phyloP scores from a whole-genome alignment of 2,329 filamentous ascomycete species.

The Exophiala dermatitidis region DNA sequence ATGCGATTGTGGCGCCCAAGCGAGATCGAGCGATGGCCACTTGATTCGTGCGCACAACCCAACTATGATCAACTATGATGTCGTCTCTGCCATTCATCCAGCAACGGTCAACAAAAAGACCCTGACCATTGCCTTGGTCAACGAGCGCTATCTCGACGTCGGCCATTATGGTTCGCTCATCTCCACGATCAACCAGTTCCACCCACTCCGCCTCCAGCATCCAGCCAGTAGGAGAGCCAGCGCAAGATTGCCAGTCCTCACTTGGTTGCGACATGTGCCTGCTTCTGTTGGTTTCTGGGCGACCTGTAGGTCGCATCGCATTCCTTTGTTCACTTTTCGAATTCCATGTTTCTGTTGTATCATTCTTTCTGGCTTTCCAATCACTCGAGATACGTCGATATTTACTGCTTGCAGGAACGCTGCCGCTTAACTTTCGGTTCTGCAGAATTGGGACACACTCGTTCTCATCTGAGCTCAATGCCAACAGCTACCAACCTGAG shows the following conservation, averaged over 20 bases:
- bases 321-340: not conserved
- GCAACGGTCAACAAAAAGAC: not conserved
- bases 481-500: conserved; percentile 3
- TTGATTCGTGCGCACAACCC: not conserved
- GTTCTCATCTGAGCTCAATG: not conserved
- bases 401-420: not conserved
- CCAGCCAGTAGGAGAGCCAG: conserved; percentile 7
- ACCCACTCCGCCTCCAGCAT: not conserved
- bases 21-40: not conserved
- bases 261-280: conserved; percentile 6
- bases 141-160: not conserved
- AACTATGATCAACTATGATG: not conserved
- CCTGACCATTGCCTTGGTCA: not conserved
- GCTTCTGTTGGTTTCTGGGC: not conserved
- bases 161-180: not conserved
- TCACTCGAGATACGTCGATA: not conserved
- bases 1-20: too few species aligned
- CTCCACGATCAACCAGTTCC: conserved; percentile 9
- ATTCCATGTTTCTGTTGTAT: not conserved
- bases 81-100: not conserved
- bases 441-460: not conserved
- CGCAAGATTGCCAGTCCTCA: conserved; percentile 11
- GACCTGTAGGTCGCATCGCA: not conserved
- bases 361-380: not conserved
- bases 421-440: not conserved